Base-by-base conservation (phyloP, 208 protist genomes). In the Trypanosoma theileri region DNA sequence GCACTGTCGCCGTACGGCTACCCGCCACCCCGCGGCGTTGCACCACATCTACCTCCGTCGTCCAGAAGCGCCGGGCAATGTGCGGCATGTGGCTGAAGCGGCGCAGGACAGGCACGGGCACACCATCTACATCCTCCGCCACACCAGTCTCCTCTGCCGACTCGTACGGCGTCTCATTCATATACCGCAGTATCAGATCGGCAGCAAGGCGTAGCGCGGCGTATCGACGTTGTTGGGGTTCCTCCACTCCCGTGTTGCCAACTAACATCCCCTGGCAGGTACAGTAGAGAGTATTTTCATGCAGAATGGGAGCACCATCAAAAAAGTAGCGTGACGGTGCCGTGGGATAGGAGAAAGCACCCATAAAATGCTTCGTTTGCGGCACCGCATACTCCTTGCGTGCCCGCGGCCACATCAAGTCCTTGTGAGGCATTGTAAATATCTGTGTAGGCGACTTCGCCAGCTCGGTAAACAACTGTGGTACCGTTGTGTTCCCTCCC, bases 81-180 rank as follows among this genome's bases (percentile, higher is more conserved):
- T 68, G 31, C 31, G 51, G 62, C 11, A 44, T 21, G n/a, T n/a
- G 52, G 4, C 40, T 46, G 40, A 59, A 59, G 16, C 62, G 62
- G 3, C 51, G 62, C 22, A 59, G 48, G 41, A 68, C 41, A 19
- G 51, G 21, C 35, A 46, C 4, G 9, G 40, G 51, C 51, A 46
- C 53, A n/a, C n/a, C 31, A n/a, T 4, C 10, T 4, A 11, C 11
- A 7, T 14, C 16, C 56, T 24, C n/a, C 8, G 1, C 7, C 53
- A 12, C 60, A 17, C 0, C 22, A 40, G 3, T 7, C 28, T n/a
- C 13, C 2, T 55, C 59, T 19, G 9, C 14, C 14, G 52, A 59
- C 62, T 68, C 62, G 41, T 68, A 59, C 24, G 62, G 62, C 6
- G 62, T 68, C 35, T 68, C 62, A 22, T 59, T 59, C 50, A 68